phyloP scores from a whole-genome alignment of 1,284 basidiomycete species.

The Austroboletus rostrupii region DNA sequence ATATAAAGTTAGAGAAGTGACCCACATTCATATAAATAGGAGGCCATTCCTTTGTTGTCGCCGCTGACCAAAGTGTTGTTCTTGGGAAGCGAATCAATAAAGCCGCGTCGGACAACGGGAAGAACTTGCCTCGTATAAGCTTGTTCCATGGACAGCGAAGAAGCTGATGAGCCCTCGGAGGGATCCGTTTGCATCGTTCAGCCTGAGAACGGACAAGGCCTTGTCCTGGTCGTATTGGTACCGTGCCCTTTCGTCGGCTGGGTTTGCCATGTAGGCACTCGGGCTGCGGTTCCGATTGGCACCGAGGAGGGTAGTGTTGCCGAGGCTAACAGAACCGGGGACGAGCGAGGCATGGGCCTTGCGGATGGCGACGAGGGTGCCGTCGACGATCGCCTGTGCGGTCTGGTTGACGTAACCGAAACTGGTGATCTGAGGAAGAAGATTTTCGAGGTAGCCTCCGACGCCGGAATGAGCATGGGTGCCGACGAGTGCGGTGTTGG shows the following conservation, averaged over 20 bases:
- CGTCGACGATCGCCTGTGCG: conserved; percentile 66
- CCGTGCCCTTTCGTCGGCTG: conserved; percentile 57
- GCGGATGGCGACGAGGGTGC: conserved; percentile 65
- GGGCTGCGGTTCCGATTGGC: conserved; percentile 76
- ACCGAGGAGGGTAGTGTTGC: conserved; percentile 63
- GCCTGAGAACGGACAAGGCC: conserved; percentile 61
- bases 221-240: conserved; percentile 73
- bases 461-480: conserved; percentile 79
- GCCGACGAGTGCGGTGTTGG: conserved; percentile 74
- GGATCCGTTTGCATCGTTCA: conserved; percentile 54
- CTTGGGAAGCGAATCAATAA: conserved; percentile 32
- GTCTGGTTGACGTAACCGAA: conserved; percentile 70
- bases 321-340: conserved; percentile 56
- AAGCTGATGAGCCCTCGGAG: conserved; percentile 69
- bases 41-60: conserved; percentile 83
- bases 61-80: conserved; percentile 75
- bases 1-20: neutral
- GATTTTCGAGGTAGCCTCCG: conserved; percentile 73
- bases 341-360: conserved; percentile 64
- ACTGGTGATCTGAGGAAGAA: conserved; percentile 74
- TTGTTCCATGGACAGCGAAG: conserved; percentile 80
- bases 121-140: conserved; percentile 58
- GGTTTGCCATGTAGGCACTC: conserved; percentile 70
- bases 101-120: neutral
- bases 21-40: conserved; percentile 69